Evolutionary conservation across 768 basidiomycete species (phyloP).

Genomic region (Pisolithus sp.): DNA sequence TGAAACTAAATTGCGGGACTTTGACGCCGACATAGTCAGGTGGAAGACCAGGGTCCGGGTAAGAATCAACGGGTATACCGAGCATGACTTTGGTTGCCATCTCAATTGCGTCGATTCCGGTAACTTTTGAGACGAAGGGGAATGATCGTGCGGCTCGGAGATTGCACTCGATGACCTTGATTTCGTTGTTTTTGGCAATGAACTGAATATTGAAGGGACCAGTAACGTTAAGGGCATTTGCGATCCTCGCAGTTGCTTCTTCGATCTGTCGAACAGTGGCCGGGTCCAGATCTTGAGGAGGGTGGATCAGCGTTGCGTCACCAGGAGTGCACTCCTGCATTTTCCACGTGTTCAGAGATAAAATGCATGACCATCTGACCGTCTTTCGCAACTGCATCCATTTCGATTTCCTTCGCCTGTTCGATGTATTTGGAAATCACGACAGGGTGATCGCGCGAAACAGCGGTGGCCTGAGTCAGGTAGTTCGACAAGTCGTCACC

Average conservation of each 20-base stretch:
- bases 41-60: slow-evolving; percentile 84
- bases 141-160: slow-evolving; percentile 95
- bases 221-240: slow-evolving; percentile 94
- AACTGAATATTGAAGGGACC: slow-evolving; percentile 99
- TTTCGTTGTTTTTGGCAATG: slow-evolving; percentile 99
- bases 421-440: slow-evolving; percentile 99
- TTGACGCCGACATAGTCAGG: slow-evolving; percentile 96
- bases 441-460: slow-evolving; percentile 93
- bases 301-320: slow-evolving; percentile 96
- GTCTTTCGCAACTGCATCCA: slow-evolving; percentile 97
- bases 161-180: slow-evolving; percentile 99
- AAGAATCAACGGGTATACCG: slow-evolving; percentile 79
- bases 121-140: slow-evolving; percentile 99
- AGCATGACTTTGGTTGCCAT: slow-evolving; percentile 99
- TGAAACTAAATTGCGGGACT: slow-evolving; percentile 99
- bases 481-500: slow-evolving; percentile 87
- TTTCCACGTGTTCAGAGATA: slow-evolving; percentile 96
- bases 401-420: slow-evolving; percentile 99
- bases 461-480: slow-evolving; percentile 89
- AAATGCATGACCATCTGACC: slow-evolving; percentile 99
- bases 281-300: slow-evolving; percentile 96
- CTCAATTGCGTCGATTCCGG: slow-evolving; percentile 96
- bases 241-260: slow-evolving; percentile 96
- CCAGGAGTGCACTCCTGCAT: slow-evolving; percentile 68
- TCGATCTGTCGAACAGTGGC: slow-evolving; percentile 94